These are phyloP conservation scores for Strobilomyces echinocephalus DNA, from an alignment of 768 basidiomycete species.

Conservation along the genomic window DNA sequence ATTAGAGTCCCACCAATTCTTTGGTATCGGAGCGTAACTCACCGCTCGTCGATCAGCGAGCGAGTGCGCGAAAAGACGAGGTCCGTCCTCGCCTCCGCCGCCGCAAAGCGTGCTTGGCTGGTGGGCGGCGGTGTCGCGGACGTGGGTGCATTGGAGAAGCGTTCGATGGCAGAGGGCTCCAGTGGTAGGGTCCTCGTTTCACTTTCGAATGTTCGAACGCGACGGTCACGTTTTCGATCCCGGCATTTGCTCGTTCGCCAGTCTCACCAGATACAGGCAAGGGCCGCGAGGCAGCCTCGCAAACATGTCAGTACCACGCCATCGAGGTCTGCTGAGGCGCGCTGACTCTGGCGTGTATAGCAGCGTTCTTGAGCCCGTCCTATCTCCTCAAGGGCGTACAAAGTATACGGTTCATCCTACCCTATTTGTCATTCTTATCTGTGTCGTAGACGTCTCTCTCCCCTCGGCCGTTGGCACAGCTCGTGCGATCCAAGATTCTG, in stretches of 20 bases:
- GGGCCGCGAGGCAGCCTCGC: neutral
- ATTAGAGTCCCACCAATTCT: slow-evolving; percentile 4
- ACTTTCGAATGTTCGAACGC: neutral
- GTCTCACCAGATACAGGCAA: neutral
- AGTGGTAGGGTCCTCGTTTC: neutral
- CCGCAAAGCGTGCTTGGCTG: neutral
- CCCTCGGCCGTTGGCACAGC: neutral
- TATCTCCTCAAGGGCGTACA: neutral
- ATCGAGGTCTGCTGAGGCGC: neutral
- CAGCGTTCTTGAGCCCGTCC: neutral
- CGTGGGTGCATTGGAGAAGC: neutral
- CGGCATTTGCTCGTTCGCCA: neutral
- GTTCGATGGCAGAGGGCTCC: neutral
- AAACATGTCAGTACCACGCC: neutral
- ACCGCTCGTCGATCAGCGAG: slow-evolving; percentile 23
- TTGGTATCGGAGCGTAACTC: neutral
- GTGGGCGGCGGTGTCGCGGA: no score
- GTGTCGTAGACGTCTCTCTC: neutral
- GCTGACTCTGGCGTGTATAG: neutral
- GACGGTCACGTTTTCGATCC: neutral
- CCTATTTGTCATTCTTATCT: neutral
- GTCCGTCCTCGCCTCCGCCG: slow-evolving; percentile 4
- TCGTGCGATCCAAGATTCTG: neutral
- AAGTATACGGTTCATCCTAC: neutral
- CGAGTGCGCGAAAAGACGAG: slow-evolving; percentile 33